Evolutionary conservation across 1,284 basidiomycete genomes (phyloP), one percentile per base, ranked within the genome.

Genomic region (Papiliotrema laurentii): DNA sequence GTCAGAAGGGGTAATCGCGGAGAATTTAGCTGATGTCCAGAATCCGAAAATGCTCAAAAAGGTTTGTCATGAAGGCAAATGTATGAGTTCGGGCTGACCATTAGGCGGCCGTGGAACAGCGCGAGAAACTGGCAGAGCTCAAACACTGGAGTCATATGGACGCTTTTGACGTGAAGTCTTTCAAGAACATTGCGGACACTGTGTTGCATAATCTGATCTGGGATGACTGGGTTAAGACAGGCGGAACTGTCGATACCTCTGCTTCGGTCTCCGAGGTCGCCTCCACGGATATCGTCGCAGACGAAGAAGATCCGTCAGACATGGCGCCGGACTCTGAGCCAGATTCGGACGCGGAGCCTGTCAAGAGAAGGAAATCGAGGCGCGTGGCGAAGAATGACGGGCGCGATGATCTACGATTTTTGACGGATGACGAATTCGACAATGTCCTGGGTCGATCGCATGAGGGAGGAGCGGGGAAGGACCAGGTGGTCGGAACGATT

Each of bases 101-200:
- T 21, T 56, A 89, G 87, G 82, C 84, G 55, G 68, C 83, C 47
- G 79, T 80, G 60, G 86, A 84, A 64, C 86, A 86, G 74, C 83
- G 83, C 58, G 80, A 78, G 3, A 88, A 83, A 52, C 80, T 97
- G 13, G 86, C 87, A 2, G 81, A 87, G 1, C 78, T 97, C 30
- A 85, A 84, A 49, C 82, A 88, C 62, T 97, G 92, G 92, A 84
- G 80, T 16, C 93, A 97, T 65, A 82, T 92, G 65, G 84, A 79
- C 51, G 53, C 58, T 2, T 59, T 53, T 35, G 53, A 61, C 3
- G 37, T 51, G 24, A 27, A 55, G 2, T 62, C 64, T 2, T 58
- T 68, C 52, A 36, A 86, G 59, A 85, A 83, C 59, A 72, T 89
- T 26, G 35, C 40, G 16, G 69, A 70, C 47, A 50, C 55, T 3